Evolutionary conservation across 2,329 filamentous ascomycete genomes (phyloP).

Genomic region (Fusarium coffeatum): DNA sequence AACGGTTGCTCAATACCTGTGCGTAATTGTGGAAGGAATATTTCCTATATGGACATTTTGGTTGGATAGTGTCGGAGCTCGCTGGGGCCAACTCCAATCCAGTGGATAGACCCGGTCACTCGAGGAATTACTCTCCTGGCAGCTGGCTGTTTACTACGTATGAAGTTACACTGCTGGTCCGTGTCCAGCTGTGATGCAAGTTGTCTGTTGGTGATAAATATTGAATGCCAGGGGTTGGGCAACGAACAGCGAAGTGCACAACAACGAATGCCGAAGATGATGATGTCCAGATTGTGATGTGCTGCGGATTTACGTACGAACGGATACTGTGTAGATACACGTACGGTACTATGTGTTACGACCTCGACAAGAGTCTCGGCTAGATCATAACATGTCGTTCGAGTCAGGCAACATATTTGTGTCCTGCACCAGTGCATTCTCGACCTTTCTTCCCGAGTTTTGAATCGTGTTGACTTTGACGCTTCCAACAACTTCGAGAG

Average conservation of each 20-base stretch:
- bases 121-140: slow-evolving; percentile 23
- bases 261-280: slow-evolving; percentile 23
- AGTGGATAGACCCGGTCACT: slow-evolving; percentile 32
- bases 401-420: slow-evolving; percentile 14
- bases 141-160: slow-evolving; percentile 7
- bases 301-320: background rate
- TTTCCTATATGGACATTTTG: slow-evolving; percentile 38
- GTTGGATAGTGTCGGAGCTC: slow-evolving; percentile 31
- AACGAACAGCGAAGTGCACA: background rate
- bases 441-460: background rate
- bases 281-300: slow-evolving; percentile 1
- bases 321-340: slow-evolving; percentile 13
- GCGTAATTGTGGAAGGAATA: slow-evolving; percentile 32
- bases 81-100: slow-evolving; percentile 31
- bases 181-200: slow-evolving; percentile 23
- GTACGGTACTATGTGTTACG: background rate
- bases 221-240: background rate
- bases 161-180: slow-evolving; percentile 12
- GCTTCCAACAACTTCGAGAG: background rate
- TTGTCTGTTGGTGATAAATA: background rate
- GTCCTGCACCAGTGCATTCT: background rate
- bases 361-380: background rate
- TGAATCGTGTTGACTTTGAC: background rate
- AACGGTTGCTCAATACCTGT: slow-evolving; percentile 29
- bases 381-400: slow-evolving; percentile 1